phyloP scores from a whole-genome alignment of 2,329 filamentous ascomycete genomes.

The Penicillium nordicum region DNA sequence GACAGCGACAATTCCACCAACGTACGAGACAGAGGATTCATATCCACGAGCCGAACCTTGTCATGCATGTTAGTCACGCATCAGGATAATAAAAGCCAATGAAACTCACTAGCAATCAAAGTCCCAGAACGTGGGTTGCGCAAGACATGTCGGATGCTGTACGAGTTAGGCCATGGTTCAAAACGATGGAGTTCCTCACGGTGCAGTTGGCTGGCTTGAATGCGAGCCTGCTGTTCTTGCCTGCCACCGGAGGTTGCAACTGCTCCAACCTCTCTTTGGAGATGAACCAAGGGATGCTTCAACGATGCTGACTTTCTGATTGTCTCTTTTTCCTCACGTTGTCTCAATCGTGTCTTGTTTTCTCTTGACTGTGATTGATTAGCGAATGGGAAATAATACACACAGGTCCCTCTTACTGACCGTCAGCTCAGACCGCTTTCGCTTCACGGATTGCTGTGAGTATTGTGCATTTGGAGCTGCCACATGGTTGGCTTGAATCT shows the following conservation, averaged over 20 bases:
- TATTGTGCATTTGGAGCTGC: slow-evolving; percentile 53
- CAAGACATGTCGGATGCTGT: slow-evolving; percentile 31
- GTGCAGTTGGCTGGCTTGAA: slow-evolving; percentile 34
- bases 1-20: neutral
- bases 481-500: slow-evolving; percentile 54
- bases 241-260: slow-evolving; percentile 13
- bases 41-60: slow-evolving; percentile 30
- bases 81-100: neutral
- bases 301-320: slow-evolving; percentile 31
- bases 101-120: slow-evolving; percentile 36
- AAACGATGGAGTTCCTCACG: slow-evolving; percentile 32
- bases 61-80: slow-evolving; percentile 14
- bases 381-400: slow-evolving; percentile 5
- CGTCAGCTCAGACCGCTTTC: slow-evolving; percentile 49
- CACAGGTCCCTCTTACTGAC: slow-evolving; percentile 10
- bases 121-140: slow-evolving; percentile 36
- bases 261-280: slow-evolving; percentile 31
- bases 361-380: slow-evolving; percentile 27
- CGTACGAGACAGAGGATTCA: slow-evolving; percentile 34
- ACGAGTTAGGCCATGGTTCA: slow-evolving; percentile 26
- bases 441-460: slow-evolving; percentile 58
- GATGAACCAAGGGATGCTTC: slow-evolving; percentile 28
- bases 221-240: slow-evolving; percentile 27
- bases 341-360: slow-evolving; percentile 22
- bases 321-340: slow-evolving; percentile 32